Evolutionary conservation across 192 early-diverging fungal species (phyloP), one percentile per base, ranked within the genome.

Genomic region (Coemansia sp.): DNA sequence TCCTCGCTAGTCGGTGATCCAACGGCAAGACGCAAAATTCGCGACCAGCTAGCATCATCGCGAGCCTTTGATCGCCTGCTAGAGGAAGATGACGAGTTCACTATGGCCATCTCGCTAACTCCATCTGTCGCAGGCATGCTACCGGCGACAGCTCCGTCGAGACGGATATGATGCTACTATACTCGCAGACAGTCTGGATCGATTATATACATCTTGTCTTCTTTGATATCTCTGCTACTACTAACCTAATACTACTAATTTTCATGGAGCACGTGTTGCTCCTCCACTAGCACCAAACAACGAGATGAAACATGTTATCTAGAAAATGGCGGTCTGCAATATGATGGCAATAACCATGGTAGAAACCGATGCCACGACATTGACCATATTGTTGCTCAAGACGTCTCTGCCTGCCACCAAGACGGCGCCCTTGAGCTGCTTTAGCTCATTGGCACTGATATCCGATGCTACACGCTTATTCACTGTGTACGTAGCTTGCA

Each of bases 371-470:
- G 80, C 69, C 20, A 78, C 63, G 0, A 78, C 47, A 46, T 83
- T 83, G 8, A 83, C 80, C 73, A 93, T 92, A 73, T 97, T 91
- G 76, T 95, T 95, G 72, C 91, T 90, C 63, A 97, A 71, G 22
- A 95, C 72, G 46, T 91, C 85, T 22, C 70, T 55, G 6, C 95
- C 95, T 44, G 87, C 86, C 22, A 97, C 83, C 27, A 87, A 62
- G 38, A 75, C 83, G 24, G 75, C 70, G 3, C 87, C 84, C 36
- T 89, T 76, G 10, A 80, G 78, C 46, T 75, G 72, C 13, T 73
- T 68, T 6, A 86, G 72, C 18, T 84, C 70, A 7, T 86, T 70
- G 54, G 91, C 88, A 34, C 88, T 77, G 33, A 88, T 80, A 43
- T 86, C 89, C 13, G 86, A 82, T 20, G 69, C 76, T 2, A 64